These are phyloP conservation scores for Helichrysum umbraculigerum DNA, from an alignment of 129 eudicot species.

Conservation along the genomic window DNA sequence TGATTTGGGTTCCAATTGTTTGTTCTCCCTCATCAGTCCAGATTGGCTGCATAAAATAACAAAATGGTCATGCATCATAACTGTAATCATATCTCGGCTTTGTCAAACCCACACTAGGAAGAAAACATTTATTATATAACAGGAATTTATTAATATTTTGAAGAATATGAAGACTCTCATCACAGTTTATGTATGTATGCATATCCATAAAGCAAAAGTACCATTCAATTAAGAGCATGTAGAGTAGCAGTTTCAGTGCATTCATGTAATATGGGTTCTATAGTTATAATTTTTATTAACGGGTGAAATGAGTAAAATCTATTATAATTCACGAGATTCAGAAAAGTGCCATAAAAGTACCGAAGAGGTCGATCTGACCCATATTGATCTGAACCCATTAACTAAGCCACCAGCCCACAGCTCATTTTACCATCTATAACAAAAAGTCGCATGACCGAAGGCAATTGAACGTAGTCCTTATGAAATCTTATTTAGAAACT, in stretches of 20 bases:
- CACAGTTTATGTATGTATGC: neutral
- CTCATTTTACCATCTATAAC: too few species aligned
- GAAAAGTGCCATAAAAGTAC: too few species aligned
- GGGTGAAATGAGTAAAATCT: too few species aligned
- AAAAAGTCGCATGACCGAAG: too few species aligned
- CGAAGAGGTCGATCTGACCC: too few species aligned
- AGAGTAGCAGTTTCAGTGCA: neutral
- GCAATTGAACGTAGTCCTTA: too few species aligned
- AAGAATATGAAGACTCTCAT: constrained; percentile 11
- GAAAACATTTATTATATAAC: constrained; percentile 18
- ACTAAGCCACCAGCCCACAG: too few species aligned
- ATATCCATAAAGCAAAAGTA: neutral
- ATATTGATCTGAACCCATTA: too few species aligned
- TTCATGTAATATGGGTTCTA: neutral
- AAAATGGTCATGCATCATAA: constrained; percentile 21
- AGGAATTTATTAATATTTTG: neutral
- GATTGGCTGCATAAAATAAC: constrained; percentile 65
- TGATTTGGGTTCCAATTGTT: constrained; percentile 33
- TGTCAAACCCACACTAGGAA: constrained; percentile 22
- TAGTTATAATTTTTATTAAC: neutral
- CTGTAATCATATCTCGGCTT: constrained; percentile 25
- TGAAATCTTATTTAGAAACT: too few species aligned
- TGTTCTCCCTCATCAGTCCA: constrained; percentile 66
- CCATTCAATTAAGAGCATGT: neutral
- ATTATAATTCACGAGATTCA: too few species aligned